Percentiles rank a stretch among this genome's conserved stretches.
phyloP scores from a whole-genome alignment of 768 basidiomycete genomes.

The Crassisporium funariophilum region DNA sequence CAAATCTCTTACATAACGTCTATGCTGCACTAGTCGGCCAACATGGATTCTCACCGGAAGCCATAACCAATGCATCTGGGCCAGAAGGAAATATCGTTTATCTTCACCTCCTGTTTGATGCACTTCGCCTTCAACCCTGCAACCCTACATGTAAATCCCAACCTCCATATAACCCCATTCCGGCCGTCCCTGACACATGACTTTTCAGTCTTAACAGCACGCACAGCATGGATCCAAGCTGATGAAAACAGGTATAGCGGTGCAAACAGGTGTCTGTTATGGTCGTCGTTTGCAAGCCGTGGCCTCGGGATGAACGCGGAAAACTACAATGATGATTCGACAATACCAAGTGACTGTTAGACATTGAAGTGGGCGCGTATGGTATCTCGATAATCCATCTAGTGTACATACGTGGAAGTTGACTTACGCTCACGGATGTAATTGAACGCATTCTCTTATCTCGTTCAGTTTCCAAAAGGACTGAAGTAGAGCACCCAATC shows the following conservation, averaged over 20 bases:
- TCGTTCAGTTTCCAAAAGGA: no score
- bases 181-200: background rate
- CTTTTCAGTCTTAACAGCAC: conserved; percentile 21
- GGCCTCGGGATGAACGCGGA: conserved; percentile 43
- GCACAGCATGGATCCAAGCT: conserved; percentile 52
- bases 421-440: no score
- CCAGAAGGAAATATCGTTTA: conserved; percentile 45
- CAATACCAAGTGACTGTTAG: no score
- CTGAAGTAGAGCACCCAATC: no score
- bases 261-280: conserved; percentile 45
- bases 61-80: conserved; percentile 36
- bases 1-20: conserved; percentile 38
- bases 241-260: conserved; percentile 47
- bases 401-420: no score
- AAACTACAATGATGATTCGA: no score
- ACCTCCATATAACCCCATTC: background rate
- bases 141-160: conserved; percentile 42
- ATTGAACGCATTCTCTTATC: no score
- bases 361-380: no score
- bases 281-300: conserved; percentile 46
- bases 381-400: no score
- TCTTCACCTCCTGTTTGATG: conserved; percentile 47
- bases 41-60: conserved; percentile 32
- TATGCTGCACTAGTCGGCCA: conserved; percentile 33
- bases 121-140: conserved; percentile 42